Conservation (phyloP, 1,284 basidiomycete species). For the Pholiota adiposa region DNA sequence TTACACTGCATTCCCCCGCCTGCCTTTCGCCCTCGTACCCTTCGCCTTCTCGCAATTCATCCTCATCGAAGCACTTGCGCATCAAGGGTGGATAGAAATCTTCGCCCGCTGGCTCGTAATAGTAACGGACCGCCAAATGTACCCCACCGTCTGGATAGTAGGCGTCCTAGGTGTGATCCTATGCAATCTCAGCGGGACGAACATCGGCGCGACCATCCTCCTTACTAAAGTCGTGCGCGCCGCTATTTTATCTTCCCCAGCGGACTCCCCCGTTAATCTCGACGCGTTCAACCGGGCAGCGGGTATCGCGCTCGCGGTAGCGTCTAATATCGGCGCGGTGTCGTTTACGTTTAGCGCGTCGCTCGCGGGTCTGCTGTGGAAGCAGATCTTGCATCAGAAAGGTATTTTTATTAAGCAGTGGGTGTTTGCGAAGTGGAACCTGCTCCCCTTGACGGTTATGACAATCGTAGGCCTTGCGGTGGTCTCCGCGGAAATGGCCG, state of each 20-base stretch:
- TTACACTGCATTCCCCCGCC: constrained; percentile 65
- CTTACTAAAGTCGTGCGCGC: constrained; percentile 59
- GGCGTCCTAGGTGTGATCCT: constrained; percentile 71
- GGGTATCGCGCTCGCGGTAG: constrained; percentile 54
- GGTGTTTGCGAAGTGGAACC: constrained; percentile 80
- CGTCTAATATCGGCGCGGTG: constrained; percentile 92
- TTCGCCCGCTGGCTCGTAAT: constrained; percentile 75
- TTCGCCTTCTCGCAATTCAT: constrained; percentile 98
- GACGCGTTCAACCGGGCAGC: constrained; percentile 40
- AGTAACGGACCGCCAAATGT: constrained; percentile 49
- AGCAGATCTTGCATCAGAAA: constrained; percentile 79
- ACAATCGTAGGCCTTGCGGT: constrained; percentile 54
- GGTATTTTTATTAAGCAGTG: constrained; percentile 68
- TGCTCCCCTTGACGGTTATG: constrained; percentile 59
- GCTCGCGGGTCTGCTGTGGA: constrained; percentile 91
- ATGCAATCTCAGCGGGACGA: constrained; percentile 92
- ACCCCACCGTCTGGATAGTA: constrained; percentile 58
- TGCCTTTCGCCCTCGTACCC: constrained; percentile 84
- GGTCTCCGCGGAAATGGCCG: constrained; percentile 68
- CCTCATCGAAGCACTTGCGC: constrained; percentile 83
- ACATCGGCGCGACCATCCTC: constrained; percentile 95
- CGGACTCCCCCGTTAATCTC: constrained; percentile 26
- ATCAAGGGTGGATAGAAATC: constrained; percentile 89
- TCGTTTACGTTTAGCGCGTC: constrained; percentile 91
- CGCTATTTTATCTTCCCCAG: constrained; percentile 22